Percentiles rank a stretch among this genome's conserved stretches.
Evolutionary conservation across 352 stramenopile species (phyloP).

Genomic region (Aphanomyces invadans): DNA sequence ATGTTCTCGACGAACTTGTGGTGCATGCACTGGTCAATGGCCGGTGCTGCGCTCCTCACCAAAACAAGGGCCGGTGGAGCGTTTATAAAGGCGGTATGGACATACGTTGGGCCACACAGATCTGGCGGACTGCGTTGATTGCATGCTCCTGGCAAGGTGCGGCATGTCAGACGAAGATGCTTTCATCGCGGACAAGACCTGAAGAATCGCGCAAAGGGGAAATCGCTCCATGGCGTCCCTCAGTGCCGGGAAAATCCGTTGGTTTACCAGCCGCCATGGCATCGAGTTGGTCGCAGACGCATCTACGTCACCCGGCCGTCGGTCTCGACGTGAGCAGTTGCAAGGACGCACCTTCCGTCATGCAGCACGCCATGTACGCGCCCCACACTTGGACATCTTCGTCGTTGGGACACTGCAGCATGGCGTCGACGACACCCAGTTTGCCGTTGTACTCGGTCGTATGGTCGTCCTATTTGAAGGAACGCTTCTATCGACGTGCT

Average conservation of each 20-base stretch:
- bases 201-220: slow-evolving; percentile 7
- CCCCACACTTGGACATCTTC: slow-evolving; percentile 16
- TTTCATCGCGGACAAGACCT: background rate
- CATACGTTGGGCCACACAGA: slow-evolving; percentile 13
- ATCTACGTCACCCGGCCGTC: slow-evolving; percentile 4
- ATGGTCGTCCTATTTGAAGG: background rate
- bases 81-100: no score
- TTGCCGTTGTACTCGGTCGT: slow-evolving; percentile 9
- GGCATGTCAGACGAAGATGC: background rate
- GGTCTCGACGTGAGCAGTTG: no score
- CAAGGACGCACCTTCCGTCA: background rate
- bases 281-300: background rate
- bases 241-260: slow-evolving; percentile 2
- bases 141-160: no score
- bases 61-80: no score
- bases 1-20: slow-evolving; percentile 22
- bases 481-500: background rate
- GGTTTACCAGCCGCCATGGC: background rate
- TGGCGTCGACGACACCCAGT: slow-evolving; percentile 18
- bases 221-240: slow-evolving; percentile 22
- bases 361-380: background rate
- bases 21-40: slow-evolving; percentile 18
- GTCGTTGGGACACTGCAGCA: slow-evolving; percentile 6
- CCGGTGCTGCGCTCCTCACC: no score
- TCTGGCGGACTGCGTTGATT: background rate